Evolutionary conservation across 176 grass and related monocot genomes (phyloP).

Genomic region (Typha latifolia): DNA sequence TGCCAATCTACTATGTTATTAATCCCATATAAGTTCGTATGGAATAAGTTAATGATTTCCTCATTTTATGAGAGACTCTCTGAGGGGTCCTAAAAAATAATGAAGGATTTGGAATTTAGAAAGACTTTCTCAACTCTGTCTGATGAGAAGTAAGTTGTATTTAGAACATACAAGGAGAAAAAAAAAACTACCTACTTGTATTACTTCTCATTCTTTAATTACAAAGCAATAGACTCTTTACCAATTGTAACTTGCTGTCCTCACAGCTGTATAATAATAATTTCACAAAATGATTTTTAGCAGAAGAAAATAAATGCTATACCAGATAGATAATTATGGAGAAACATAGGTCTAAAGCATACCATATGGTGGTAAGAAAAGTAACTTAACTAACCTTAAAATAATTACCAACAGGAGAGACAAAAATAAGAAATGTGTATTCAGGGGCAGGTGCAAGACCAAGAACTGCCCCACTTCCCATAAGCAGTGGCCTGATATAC

Average conservation of each 20-base stretch:
- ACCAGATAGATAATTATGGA: background rate
- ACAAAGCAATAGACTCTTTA: too few relatives aligned
- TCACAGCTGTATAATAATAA: too few relatives aligned
- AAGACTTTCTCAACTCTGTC: background rate
- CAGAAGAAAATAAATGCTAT: background rate
- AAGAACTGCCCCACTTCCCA: conserved; percentile 88
- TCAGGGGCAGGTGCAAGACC: conserved; percentile 82
- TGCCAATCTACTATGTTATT: too few relatives aligned
- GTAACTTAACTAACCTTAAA: conserved; percentile 56
- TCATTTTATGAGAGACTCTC: background rate
- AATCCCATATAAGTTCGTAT: background rate
- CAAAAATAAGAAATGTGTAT: conserved; percentile 89
- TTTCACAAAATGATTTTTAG: too few relatives aligned
- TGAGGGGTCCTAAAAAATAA: background rate
- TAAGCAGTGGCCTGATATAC: conserved; percentile 79
- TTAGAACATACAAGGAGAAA: background rate
- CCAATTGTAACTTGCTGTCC: too few relatives aligned
- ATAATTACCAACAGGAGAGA: conserved; percentile 95
- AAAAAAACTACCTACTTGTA: background rate
- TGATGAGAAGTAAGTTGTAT: background rate
- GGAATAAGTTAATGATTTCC: background rate
- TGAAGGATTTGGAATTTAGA: background rate
- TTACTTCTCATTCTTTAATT: too few relatives aligned
- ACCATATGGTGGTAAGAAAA: conserved; percentile 8
- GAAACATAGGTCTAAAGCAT: background rate